Conservation (phyloP, 768 basidiomycete species). For the Trametes cingulata region DNA sequence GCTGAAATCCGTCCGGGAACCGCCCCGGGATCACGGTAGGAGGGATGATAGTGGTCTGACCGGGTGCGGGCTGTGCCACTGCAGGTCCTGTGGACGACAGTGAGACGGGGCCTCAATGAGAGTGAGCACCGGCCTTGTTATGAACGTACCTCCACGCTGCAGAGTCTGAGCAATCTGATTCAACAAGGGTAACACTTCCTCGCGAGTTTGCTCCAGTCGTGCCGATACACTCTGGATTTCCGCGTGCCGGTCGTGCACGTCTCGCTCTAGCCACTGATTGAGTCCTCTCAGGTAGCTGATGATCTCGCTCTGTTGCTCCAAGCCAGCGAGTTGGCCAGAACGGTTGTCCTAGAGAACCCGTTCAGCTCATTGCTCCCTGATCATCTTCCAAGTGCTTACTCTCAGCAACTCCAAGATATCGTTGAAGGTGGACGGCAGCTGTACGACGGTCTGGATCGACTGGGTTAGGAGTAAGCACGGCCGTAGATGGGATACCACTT, state of each 20-base stretch:
- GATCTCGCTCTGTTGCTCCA: constrained; percentile 77
- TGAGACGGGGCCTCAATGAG: too few relatives aligned
- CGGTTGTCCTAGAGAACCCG: constrained; percentile 64
- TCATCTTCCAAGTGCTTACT: constrained; percentile 39
- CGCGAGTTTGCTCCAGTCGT: constrained; percentile 52
- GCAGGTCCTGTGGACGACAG: background rate
- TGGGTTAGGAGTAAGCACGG: background rate
- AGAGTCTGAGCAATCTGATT: constrained; percentile 10
- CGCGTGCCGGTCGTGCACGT: constrained; percentile 75
- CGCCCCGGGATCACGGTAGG: background rate
- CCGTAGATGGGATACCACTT: constrained; percentile 29
- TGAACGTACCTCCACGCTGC: constrained; percentile 17
- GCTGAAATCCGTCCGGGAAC: constrained; percentile 13
- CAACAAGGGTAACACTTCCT: constrained; percentile 21
- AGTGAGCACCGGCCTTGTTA: too few relatives aligned
- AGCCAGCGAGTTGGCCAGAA: constrained; percentile 67
- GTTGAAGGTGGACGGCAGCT: constrained; percentile 62
- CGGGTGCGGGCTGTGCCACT: background rate
- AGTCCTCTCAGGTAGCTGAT: constrained; percentile 77
- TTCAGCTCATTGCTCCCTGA: background rate
- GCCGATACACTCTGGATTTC: constrained; percentile 69
- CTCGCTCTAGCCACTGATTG: constrained; percentile 78
- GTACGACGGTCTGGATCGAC: constrained; percentile 53
- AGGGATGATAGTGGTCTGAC: constrained; percentile 5
- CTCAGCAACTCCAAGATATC: constrained; percentile 69